Evolutionary conservation across 441 rosid genomes (phyloP), one percentile per base, ranked within the genome.

Genomic region (Erysimum pusillum): DNA sequence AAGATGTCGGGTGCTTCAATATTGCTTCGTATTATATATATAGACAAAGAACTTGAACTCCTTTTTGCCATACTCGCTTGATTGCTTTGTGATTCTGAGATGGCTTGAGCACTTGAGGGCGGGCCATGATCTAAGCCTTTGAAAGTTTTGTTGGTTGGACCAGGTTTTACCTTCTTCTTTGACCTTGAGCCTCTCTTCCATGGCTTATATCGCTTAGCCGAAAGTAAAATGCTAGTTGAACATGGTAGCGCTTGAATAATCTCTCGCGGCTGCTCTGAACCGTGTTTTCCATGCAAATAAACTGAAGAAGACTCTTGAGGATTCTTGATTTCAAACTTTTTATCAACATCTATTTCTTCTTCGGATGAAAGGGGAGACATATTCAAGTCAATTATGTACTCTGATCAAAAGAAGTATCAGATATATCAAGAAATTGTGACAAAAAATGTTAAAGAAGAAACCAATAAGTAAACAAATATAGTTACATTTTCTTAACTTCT

Each of bases 161-260:
- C 42, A 60, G 54, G 69, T 76, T 80, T 77, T 51, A 74, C 65
- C 46, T 67, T 22, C 25, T 22, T 22, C 25, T 22, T 22, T 22
- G 25, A 22, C 25, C 25, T 22, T 73, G 74, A 80, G 22, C 53
- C 31, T 58, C 80, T 77, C 12, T 41, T 36, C 36, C 45, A 63
- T 62, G 77, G 56, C 45, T 79, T 82, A 34, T 69, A 75, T 44
- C 49, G 71, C 72, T 73, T 76, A 45, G 61, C 45, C 54, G 69
- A 49, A 38, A 49, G 45, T 38, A 52, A 48, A 63, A 57, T 32
- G 75, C 70, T 74, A 28, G 74, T 73, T 73, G 71, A 76, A 81
- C 85, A 85, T 48, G 91, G 90, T 58, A 86, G 79, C 10, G 86
- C 91, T 80, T 87, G 89, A 76, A 83, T 83, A 51, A 79, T 63